Evolutionary conservation across 2,329 filamentous ascomycete genomes (phyloP).

Genomic region (Scedosporium aurantiacum): DNA sequence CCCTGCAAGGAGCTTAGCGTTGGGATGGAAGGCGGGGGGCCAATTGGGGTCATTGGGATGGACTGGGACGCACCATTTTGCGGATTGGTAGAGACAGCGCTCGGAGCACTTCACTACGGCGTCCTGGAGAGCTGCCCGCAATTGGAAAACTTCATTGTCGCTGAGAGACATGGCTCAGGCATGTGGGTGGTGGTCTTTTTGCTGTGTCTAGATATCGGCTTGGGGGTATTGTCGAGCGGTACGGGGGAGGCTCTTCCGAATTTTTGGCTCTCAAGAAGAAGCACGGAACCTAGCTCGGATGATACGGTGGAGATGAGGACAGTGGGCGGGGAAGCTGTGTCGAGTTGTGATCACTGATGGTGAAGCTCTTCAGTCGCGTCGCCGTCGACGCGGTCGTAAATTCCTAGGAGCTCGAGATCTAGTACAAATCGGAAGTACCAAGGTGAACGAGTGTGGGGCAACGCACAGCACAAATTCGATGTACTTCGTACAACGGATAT

Average conservation of each 20-base stretch:
- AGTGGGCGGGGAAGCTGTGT: too few species aligned
- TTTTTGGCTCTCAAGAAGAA: too few species aligned
- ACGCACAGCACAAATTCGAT: too few species aligned
- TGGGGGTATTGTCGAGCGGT: neutral
- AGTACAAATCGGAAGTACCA: too few species aligned
- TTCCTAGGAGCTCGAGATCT: too few species aligned
- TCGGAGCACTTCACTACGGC: conserved; percentile 88
- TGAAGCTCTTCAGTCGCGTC: too few species aligned
- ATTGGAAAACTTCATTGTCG: conserved; percentile 45
- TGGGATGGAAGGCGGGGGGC: neutral
- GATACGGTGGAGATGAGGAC: too few species aligned
- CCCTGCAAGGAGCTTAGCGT: conserved; percentile 43
- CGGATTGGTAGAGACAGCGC: conserved; percentile 86
- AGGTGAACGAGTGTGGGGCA: too few species aligned
- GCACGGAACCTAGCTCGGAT: too few species aligned
- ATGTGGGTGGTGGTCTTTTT: neutral
- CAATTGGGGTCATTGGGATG: neutral
- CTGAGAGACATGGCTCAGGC: conserved; percentile 34
- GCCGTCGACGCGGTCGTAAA: too few species aligned
- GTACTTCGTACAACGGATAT: too few species aligned
- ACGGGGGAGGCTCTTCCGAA: neutral
- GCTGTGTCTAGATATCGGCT: neutral
- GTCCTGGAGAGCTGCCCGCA: conserved; percentile 67
- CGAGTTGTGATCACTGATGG: too few species aligned
- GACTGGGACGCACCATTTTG: conserved; percentile 64